These are phyloP conservation scores for Pseudohyphozyma bogoriensis DNA, from an alignment of 768 basidiomycete species.

Conservation along the genomic window DNA sequence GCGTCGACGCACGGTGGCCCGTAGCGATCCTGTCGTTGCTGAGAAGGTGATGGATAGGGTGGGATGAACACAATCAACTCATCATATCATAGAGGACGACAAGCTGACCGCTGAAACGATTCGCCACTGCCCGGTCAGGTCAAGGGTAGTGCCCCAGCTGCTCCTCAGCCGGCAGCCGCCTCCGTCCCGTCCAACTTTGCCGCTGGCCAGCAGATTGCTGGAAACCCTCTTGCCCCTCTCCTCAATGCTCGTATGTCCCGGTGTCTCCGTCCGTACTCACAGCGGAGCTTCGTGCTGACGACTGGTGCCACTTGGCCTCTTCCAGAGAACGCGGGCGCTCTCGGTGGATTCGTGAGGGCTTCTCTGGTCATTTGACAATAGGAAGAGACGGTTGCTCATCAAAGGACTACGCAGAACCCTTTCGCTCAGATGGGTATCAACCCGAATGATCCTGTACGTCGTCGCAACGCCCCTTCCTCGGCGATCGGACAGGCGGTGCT, in stretches of 20 bases:
- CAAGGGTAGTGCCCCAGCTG: constrained; percentile 21
- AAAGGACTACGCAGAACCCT: constrained; percentile 52
- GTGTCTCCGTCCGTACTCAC: not conserved
- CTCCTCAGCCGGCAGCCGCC: constrained; percentile 55
- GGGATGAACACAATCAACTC: no score
- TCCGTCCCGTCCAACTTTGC: constrained; percentile 42
- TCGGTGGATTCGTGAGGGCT: constrained; percentile 40
- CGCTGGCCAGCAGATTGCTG: constrained; percentile 52
- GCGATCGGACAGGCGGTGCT: not conserved
- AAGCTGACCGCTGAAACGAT: no score
- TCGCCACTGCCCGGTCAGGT: constrained; percentile 5
- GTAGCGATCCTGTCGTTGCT: no score
- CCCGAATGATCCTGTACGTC: constrained; percentile 58
- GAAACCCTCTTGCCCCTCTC: constrained; percentile 33
- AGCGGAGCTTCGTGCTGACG: constrained; percentile 49
- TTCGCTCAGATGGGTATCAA: constrained; percentile 87
- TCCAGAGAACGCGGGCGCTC: constrained; percentile 22
- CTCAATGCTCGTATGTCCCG: constrained; percentile 28
- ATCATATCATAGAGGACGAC: no score
- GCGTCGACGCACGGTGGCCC: no score
- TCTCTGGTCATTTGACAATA: not conserved
- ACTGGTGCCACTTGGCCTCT: constrained; percentile 57
- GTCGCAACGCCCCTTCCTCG: not conserved
- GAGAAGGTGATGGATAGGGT: no score
- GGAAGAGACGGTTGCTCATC: not conserved